Percentiles rank a stretch among this genome's conserved stretches.
phyloP scores from a whole-genome alignment of 139 green algal genomes.

The Chlorella sp. region DNA sequence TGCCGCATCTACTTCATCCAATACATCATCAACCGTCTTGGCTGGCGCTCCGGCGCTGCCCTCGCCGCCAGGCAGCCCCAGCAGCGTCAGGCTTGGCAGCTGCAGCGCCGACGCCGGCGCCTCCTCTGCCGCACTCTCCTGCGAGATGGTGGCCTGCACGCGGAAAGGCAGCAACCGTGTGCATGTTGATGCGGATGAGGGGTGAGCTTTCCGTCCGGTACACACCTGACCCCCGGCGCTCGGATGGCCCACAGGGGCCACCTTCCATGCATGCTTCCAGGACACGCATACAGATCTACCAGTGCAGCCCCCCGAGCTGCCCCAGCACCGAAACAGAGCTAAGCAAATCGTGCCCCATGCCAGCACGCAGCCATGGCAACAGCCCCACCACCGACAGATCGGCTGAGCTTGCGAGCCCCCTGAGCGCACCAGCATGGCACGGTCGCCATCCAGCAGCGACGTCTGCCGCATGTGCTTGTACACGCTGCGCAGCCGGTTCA shows the following conservation, averaged over 20 bases:
- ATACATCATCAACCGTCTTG: constrained; percentile 13
- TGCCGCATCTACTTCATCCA: constrained; percentile 25
- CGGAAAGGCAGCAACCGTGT: not conserved
- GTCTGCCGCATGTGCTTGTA: constrained; percentile 27
- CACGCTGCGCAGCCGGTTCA: constrained; percentile 4
- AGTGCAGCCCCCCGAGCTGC: no score
- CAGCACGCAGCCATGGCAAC: not conserved
- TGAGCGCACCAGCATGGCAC: not conserved
- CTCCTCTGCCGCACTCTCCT: constrained; percentile 25
- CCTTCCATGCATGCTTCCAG: no score
- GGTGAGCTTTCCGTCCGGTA: no score
- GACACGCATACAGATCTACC: no score
- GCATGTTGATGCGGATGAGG: no score
- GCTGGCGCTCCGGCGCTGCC: not conserved
- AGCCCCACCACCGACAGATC: not conserved
- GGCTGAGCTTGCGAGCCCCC: not conserved
- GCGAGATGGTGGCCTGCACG: constrained; percentile 14
- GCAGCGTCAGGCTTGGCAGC: not conserved
- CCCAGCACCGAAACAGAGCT: no score
- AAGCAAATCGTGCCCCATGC: not conserved
- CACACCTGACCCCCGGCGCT: no score
- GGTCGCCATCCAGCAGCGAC: constrained; percentile 8
- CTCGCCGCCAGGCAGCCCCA: not conserved
- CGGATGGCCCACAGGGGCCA: no score
- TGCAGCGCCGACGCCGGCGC: not conserved